Evolutionary conservation across 192 early-diverging fungal species (phyloP).

Genomic region (Gigaspora rosea): DNA sequence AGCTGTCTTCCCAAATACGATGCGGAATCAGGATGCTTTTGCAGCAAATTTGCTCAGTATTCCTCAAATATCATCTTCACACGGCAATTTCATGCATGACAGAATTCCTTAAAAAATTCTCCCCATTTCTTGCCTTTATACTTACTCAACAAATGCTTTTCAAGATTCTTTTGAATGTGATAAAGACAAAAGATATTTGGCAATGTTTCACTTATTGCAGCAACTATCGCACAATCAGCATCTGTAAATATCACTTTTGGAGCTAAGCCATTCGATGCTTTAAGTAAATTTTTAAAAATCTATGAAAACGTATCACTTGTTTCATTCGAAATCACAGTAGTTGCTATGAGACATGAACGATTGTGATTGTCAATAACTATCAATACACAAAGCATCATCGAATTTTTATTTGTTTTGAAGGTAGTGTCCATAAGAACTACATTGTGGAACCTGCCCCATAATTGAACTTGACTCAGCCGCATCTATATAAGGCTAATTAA

Average conservation of each 20-base stretch:
- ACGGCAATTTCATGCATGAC: not conserved
- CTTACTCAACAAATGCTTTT: not conserved
- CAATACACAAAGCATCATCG: not conserved
- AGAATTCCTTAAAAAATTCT: not conserved
- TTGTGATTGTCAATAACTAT: not conserved
- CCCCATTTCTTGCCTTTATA: not conserved
- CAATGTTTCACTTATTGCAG: not conserved
- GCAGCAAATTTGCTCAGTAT: not conserved
- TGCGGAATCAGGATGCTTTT: not conserved
- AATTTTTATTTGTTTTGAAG: not conserved
- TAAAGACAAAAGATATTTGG: not conserved
- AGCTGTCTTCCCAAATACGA: not conserved
- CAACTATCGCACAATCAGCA: not conserved
- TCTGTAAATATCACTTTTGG: not conserved
- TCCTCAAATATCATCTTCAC: not conserved
- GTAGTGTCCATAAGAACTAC: not conserved
- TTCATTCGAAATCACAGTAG: not conserved
- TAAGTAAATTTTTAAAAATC: not conserved
- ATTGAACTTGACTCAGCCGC: not conserved
- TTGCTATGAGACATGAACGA: not conserved
- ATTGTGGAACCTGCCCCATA: not conserved
- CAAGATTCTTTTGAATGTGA: conserved; percentile 12
- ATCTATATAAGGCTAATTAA: not conserved
- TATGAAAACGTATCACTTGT: not conserved
- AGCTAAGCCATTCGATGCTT: not conserved